phyloP scores from a whole-genome alignment of 2,329 filamentous ascomycete species.

The Cercospora berteroae region DNA sequence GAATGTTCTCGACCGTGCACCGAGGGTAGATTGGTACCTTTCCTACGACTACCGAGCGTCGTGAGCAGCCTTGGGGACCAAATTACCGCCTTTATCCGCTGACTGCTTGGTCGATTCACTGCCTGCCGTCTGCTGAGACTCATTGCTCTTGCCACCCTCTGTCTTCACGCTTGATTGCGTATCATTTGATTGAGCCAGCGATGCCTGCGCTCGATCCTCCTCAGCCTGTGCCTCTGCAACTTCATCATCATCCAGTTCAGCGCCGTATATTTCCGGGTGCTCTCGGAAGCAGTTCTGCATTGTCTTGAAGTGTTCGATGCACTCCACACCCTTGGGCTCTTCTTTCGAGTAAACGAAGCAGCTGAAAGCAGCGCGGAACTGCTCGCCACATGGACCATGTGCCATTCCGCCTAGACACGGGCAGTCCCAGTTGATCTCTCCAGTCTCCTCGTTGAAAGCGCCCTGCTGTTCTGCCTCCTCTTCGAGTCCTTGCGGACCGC shows the following conservation, averaged over 20 bases:
- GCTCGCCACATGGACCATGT: slow-evolving; percentile 87
- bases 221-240: slow-evolving; percentile 42
- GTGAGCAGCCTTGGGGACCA: slow-evolving; percentile 16
- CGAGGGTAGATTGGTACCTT: background rate
- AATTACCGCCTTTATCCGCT: slow-evolving; percentile 8
- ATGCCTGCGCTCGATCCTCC: slow-evolving; percentile 21
- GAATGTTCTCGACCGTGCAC: background rate
- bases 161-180: slow-evolving; percentile 3
- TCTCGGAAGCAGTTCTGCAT: slow-evolving; percentile 97
- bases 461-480: slow-evolving; percentile 82
- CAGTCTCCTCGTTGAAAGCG: slow-evolving; percentile 96
- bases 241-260: slow-evolving; percentile 78
- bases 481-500: slow-evolving; percentile 60
- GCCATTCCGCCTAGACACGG: slow-evolving; percentile 97
- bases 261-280: slow-evolving; percentile 89
- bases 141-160: background rate
- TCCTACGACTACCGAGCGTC: slow-evolving; percentile 11
- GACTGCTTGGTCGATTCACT: slow-evolving; percentile 3
- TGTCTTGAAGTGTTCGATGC: slow-evolving; percentile 55
- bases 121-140: background rate
- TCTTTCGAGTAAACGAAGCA: slow-evolving; percentile 96
- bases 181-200: slow-evolving; percentile 8
- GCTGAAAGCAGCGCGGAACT: slow-evolving; percentile 94
- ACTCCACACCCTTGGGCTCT: slow-evolving; percentile 70
- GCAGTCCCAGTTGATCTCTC: slow-evolving; percentile 99